phyloP scores from a whole-genome alignment of 2,329 filamentous ascomycete species.

The Endoconidiophora polonica region DNA sequence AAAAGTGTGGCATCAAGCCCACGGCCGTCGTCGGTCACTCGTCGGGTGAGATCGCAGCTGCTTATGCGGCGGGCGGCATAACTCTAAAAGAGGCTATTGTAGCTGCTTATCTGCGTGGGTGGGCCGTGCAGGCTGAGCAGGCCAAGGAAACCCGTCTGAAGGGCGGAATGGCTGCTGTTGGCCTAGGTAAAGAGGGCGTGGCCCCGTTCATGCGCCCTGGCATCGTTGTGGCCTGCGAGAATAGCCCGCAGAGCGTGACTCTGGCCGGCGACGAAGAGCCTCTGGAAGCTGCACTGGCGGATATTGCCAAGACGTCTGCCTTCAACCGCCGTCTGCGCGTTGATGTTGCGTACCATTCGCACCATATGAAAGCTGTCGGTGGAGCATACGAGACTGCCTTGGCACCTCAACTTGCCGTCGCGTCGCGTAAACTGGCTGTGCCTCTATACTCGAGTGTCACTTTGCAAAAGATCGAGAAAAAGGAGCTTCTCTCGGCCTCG shows the following conservation, averaged over 20 bases:
- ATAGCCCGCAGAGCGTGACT: conserved; percentile 22
- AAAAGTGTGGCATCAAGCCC: conserved; percentile 18
- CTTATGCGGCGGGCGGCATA: conserved; percentile 18
- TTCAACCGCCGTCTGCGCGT: conserved; percentile 16
- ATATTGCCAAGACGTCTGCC: conserved; percentile 8
- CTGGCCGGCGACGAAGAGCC: conserved; percentile 19
- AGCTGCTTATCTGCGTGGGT: conserved; percentile 20
- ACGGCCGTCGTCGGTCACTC: conserved; percentile 22
- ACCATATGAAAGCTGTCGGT: conserved; percentile 24
- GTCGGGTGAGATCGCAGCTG: conserved; percentile 25
- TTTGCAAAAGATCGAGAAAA: conserved; percentile 18
- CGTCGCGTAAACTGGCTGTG: conserved; percentile 20
- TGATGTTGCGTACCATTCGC: conserved; percentile 18
- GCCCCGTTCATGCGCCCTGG: neutral
- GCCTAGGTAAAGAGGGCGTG: conserved; percentile 13
- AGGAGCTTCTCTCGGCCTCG: conserved; percentile 11
- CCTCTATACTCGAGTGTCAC: neutral
- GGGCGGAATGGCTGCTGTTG: conserved; percentile 22
- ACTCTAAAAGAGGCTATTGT: conserved; percentile 18
- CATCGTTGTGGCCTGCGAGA: conserved; percentile 23
- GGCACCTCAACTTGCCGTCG: conserved; percentile 30
- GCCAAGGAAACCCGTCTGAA: conserved; percentile 7
- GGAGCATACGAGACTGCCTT: conserved; percentile 28
- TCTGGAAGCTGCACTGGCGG: conserved; percentile 15
- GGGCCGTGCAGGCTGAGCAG: conserved; percentile 25